A percentile compares a stretch with the other conserved stretches of the same genome.
Conservation (phyloP, 345 rosid genomes). For the Gossypium arboreum region DNA sequence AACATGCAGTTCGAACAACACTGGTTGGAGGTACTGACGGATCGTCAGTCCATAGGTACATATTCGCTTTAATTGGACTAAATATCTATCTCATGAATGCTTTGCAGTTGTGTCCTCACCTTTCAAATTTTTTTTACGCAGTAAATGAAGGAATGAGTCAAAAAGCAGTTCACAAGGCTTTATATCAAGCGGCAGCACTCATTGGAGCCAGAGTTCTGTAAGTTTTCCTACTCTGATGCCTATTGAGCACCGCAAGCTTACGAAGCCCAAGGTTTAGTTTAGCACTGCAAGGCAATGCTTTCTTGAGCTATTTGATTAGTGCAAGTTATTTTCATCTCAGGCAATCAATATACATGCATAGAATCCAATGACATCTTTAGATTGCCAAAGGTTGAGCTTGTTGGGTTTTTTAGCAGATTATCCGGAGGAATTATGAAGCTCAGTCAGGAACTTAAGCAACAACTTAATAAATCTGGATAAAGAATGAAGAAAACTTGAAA, state of each 20-base stretch:
- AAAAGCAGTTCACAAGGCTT: conserved; percentile 60
- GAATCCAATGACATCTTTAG: not conserved
- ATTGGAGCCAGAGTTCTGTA: conserved; percentile 54
- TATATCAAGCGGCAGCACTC: conserved; percentile 56
- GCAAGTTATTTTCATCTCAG: not conserved
- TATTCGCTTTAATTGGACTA: not conserved
- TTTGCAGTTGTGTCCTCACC: not conserved
- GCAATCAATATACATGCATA: conserved; percentile 7
- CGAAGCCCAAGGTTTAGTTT: conserved; percentile 51
- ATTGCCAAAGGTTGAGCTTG: not conserved
- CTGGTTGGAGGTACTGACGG: conserved; percentile 71
- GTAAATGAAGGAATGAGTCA: conserved; percentile 56
- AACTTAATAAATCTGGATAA: too few relatives aligned
- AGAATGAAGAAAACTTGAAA: too few relatives aligned
- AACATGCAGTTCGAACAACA: conserved; percentile 73
- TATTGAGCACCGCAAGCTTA: conserved; percentile 52
- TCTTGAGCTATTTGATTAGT: not conserved
- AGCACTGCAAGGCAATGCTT: not conserved
- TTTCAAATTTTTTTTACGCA: conserved; percentile 24
- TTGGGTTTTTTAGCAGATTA: too few relatives aligned
- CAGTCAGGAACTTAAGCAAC: too few relatives aligned
- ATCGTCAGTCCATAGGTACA: conserved; percentile 62
- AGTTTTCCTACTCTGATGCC: conserved; percentile 58
- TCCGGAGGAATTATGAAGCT: too few relatives aligned
- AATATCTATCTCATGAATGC: not conserved